Evolutionary conservation across 306 rosid species (phyloP).

Genomic region (Rubus idaeus): DNA sequence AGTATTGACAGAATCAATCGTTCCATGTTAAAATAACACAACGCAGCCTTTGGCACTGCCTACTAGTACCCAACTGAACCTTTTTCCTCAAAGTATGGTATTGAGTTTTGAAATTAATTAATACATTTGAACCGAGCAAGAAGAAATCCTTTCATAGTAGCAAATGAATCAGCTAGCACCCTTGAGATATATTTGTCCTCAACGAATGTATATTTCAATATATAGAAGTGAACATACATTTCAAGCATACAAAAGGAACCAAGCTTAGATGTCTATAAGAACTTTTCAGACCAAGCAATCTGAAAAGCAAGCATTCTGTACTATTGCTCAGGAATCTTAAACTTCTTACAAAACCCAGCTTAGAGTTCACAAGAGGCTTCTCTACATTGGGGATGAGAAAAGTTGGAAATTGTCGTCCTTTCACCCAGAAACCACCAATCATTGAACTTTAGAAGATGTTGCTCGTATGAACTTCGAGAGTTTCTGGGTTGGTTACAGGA

Average conservation of each 20-base stretch:
- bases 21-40: conserved; percentile 54
- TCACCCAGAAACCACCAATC: background rate
- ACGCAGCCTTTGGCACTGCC: background rate
- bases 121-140: no score
- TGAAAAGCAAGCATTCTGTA: no score
- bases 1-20: conserved; percentile 57
- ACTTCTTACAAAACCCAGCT: background rate
- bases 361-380: background rate
- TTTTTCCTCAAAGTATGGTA: background rate
- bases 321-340: background rate
- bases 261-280: background rate
- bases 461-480: conserved; percentile 7
- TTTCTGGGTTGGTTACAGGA: conserved; percentile 25
- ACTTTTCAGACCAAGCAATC: no score
- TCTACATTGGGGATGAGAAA: background rate
- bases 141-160: no score
- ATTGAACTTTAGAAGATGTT: background rate
- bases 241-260: background rate
- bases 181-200: background rate
- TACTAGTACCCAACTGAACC: background rate
- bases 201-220: background rate
- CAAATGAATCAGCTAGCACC: background rate
- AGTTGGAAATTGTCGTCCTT: background rate
- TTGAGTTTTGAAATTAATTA: background rate
- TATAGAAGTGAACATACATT: background rate